Evolutionary conservation across 495 filamentous ascomycete genomes (phyloP).

Genomic region (Immersiella caudata): DNA sequence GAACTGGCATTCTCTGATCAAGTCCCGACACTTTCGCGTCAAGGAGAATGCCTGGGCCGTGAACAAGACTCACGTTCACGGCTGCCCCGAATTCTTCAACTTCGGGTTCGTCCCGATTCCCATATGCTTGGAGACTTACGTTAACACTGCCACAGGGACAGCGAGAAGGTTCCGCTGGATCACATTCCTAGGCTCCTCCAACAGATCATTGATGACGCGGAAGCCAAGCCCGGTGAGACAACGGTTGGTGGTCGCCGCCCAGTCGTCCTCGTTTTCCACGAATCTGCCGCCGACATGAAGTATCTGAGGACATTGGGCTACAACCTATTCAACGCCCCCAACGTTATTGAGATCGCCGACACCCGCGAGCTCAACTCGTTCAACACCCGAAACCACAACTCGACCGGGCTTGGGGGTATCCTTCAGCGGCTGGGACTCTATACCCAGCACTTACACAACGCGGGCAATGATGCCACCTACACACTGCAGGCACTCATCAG

Average conservation of each 20-base stretch:
- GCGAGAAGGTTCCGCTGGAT: slow-evolving; percentile 31
- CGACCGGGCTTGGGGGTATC: slow-evolving; percentile 60
- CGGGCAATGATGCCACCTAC: slow-evolving; percentile 90
- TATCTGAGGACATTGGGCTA: slow-evolving; percentile 66
- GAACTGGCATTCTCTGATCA: slow-evolving; percentile 67
- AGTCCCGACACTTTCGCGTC: slow-evolving; percentile 75
- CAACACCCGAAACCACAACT: slow-evolving; percentile 51
- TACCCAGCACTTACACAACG: slow-evolving; percentile 78
- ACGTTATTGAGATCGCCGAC: slow-evolving; percentile 68
- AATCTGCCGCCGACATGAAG: slow-evolving; percentile 63
- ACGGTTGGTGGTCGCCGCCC: slow-evolving; percentile 48
- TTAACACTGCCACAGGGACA: slow-evolving; percentile 36
- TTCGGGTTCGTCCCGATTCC: slow-evolving; percentile 61
- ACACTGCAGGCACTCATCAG: slow-evolving; percentile 76
- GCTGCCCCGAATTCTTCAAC: slow-evolving; percentile 73
- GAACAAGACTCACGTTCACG: slow-evolving; percentile 67
- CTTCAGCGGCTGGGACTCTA: slow-evolving; percentile 64
- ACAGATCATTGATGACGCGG: slow-evolving; percentile 32
- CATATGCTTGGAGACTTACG: slow-evolving; percentile 30
- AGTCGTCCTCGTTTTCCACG: slow-evolving; percentile 80
- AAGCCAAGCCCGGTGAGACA: slow-evolving; percentile 6
- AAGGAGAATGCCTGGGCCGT: slow-evolving; percentile 62
- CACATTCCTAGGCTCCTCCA: slow-evolving; percentile 29
- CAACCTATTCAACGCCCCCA: slow-evolving; percentile 52
- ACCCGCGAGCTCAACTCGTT: slow-evolving; percentile 68